These are phyloP conservation scores for Aspergillus kassunensis DNA, from an alignment of 495 filamentous ascomycete species.

Conservation along the genomic window DNA sequence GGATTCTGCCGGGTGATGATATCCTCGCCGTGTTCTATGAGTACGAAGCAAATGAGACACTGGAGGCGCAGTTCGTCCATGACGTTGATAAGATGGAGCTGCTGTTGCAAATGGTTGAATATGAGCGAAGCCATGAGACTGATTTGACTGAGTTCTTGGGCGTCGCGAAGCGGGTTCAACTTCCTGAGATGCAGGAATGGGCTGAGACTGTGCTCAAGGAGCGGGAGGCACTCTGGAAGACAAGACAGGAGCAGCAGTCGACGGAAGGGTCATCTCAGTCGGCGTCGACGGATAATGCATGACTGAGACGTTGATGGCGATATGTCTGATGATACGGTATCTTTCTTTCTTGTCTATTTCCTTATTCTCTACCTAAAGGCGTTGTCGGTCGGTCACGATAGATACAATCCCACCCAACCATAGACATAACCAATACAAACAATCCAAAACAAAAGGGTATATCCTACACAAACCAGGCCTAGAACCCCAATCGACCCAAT, in stretches of 20 bases:
- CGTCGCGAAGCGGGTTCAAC: slow-evolving; percentile 65
- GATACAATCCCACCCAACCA: slow-evolving; percentile 10
- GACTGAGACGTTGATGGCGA: slow-evolving; percentile 7
- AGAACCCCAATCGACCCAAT: neutral
- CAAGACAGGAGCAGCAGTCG: slow-evolving; percentile 8
- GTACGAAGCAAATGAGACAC: slow-evolving; percentile 81
- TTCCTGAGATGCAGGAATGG: slow-evolving; percentile 80
- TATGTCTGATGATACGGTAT: slow-evolving; percentile 4
- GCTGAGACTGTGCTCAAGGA: slow-evolving; percentile 70
- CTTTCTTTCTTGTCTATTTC: neutral
- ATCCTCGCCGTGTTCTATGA: slow-evolving; percentile 83
- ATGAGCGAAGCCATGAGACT: slow-evolving; percentile 69
- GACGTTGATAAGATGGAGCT: slow-evolving; percentile 97
- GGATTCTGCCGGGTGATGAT: slow-evolving; percentile 53
- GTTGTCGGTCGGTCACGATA: slow-evolving; percentile 12
- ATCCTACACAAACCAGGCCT: neutral
- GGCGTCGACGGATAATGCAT: neutral
- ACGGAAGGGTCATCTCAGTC: neutral
- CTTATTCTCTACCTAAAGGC: slow-evolving; percentile 7
- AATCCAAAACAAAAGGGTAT: neutral
- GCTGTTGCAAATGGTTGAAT: slow-evolving; percentile 92
- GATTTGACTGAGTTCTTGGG: slow-evolving; percentile 82
- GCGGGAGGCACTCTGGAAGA: slow-evolving; percentile 68
- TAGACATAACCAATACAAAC: neutral
- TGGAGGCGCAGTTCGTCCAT: slow-evolving; percentile 85